phyloP scores from a whole-genome alignment of 2,329 filamentous ascomycete species.

The Neonectria punicea region DNA sequence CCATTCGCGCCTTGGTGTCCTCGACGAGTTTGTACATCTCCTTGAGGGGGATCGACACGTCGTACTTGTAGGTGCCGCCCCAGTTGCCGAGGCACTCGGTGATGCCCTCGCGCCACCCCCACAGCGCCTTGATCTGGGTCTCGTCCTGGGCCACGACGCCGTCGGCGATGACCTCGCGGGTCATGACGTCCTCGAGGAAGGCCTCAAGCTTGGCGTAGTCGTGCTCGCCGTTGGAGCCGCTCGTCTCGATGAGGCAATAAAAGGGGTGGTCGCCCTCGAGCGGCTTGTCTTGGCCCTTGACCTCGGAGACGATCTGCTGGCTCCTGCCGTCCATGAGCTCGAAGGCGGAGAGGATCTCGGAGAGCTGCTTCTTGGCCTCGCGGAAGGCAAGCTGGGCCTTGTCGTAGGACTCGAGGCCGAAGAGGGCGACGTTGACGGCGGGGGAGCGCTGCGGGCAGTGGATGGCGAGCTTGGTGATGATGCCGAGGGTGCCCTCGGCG shows the following conservation, averaged over 20 bases:
- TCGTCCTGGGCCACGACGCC: conserved; percentile 94
- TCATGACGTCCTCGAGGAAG: conserved; percentile 94
- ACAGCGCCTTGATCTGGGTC: conserved; percentile 86
- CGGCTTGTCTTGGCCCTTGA: conserved; percentile 81
- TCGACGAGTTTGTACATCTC: conserved; percentile 92
- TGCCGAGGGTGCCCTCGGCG: conserved; percentile 91
- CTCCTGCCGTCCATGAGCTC: conserved; percentile 93
- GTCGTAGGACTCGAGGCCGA: conserved; percentile 90
- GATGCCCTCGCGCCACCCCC: conserved; percentile 94
- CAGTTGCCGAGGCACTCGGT: conserved; percentile 89
- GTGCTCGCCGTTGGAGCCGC: conserved; percentile 92
- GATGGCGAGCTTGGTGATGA: conserved; percentile 91
- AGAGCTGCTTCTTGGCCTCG: conserved; percentile 89
- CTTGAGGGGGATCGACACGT: conserved; percentile 89
- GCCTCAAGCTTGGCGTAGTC: conserved; percentile 90
- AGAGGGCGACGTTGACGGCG: conserved; percentile 94
- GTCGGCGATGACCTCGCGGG: conserved; percentile 84
- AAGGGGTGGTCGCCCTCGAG: conserved; percentile 89
- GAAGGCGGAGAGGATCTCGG: conserved; percentile 96
- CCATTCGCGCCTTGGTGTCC: conserved; percentile 79
- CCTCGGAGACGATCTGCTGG: conserved; percentile 79
- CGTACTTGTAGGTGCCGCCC: conserved; percentile 98
- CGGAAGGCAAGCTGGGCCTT: conserved; percentile 87
- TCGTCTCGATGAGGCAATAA: conserved; percentile 97
- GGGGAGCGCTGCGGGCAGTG: conserved; percentile 87